Percentiles rank a stretch among this genome's conserved stretches.
Evolutionary conservation across 1,139 yeast species (phyloP).

Genomic region (Taphrina populina): DNA sequence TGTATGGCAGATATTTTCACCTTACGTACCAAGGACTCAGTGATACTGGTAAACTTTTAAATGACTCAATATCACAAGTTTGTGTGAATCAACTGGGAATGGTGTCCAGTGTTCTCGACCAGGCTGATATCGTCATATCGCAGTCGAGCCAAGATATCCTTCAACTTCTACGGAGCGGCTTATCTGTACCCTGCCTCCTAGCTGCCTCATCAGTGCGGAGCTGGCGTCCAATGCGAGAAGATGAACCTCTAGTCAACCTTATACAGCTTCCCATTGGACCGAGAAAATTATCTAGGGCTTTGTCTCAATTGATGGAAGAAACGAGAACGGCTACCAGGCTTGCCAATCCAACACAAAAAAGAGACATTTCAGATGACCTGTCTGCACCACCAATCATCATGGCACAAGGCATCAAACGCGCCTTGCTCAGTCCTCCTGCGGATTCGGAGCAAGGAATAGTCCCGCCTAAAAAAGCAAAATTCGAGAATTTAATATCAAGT

Average conservation of each 20-base stretch:
- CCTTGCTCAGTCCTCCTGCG: not conserved
- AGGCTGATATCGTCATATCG: constrained; percentile 15
- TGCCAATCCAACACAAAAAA: not conserved
- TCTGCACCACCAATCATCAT: not conserved
- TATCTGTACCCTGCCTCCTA: constrained; percentile 3
- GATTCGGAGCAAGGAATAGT: no score
- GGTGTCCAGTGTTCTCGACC: not conserved
- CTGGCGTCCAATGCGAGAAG: not conserved
- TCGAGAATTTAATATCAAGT: not conserved
- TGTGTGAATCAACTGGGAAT: constrained; percentile 8
- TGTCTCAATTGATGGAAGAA: not conserved
- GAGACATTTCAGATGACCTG: not conserved
- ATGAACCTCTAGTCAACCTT: constrained; percentile 13
- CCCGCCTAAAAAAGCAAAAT: not conserved
- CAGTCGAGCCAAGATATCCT: not conserved
- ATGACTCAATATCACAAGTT: not conserved
- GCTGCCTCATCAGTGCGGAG: constrained; percentile 10
- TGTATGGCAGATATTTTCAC: constrained; percentile 1
- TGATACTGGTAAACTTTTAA: not conserved
- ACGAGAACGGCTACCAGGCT: not conserved
- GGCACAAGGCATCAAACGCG: not conserved
- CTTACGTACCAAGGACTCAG: not conserved
- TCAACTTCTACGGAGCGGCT: not conserved
- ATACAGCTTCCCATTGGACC: constrained; percentile 26
- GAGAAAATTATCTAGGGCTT: constrained; percentile 1